phyloP scores from a whole-genome alignment of 1,284 basidiomycete species.

The Ceratobasidium sp. region DNA sequence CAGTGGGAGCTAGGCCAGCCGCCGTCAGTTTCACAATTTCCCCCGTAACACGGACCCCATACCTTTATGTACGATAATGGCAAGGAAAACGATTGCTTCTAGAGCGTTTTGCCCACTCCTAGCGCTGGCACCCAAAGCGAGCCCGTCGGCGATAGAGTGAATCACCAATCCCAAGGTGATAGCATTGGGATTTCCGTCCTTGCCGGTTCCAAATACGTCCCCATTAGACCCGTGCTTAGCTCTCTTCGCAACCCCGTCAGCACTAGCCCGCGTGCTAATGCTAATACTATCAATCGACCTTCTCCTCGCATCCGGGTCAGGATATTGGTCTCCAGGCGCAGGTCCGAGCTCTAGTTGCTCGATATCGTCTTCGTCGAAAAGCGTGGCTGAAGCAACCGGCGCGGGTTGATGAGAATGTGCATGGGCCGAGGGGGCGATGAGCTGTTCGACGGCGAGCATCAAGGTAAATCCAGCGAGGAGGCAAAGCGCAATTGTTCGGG shows the following conservation, averaged over 20 bases:
- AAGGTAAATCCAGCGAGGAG: slow-evolving; percentile 82
- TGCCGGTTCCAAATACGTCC: neutral
- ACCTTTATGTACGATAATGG: slow-evolving; percentile 90
- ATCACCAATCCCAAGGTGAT: slow-evolving; percentile 84
- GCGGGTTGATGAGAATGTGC: neutral
- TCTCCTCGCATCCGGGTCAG: slow-evolving; percentile 11
- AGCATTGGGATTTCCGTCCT: slow-evolving; percentile 49
- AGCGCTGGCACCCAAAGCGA: slow-evolving; percentile 78
- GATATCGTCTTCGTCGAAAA: slow-evolving; percentile 39
- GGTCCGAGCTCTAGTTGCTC: slow-evolving; percentile 36
- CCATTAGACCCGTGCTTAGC: slow-evolving; percentile 8
- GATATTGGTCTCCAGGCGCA: slow-evolving; percentile 31
- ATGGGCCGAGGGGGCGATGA: slow-evolving; percentile 51
- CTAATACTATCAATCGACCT: neutral
- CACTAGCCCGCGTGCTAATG: neutral
- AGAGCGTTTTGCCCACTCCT: slow-evolving; percentile 38
- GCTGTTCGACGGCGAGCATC: slow-evolving; percentile 80
- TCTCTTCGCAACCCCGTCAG: neutral
- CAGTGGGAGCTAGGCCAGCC: slow-evolving; percentile 76
- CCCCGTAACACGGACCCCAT: neutral
- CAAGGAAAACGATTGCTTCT: slow-evolving; percentile 74
- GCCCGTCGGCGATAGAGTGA: slow-evolving; percentile 88
- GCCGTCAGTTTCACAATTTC: neutral
- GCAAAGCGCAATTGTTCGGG: slow-evolving; percentile 68
- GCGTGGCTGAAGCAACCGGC: neutral